Base-by-base conservation (phyloP, 768 basidiomycete genomes). In the Boletus patriciae region DNA sequence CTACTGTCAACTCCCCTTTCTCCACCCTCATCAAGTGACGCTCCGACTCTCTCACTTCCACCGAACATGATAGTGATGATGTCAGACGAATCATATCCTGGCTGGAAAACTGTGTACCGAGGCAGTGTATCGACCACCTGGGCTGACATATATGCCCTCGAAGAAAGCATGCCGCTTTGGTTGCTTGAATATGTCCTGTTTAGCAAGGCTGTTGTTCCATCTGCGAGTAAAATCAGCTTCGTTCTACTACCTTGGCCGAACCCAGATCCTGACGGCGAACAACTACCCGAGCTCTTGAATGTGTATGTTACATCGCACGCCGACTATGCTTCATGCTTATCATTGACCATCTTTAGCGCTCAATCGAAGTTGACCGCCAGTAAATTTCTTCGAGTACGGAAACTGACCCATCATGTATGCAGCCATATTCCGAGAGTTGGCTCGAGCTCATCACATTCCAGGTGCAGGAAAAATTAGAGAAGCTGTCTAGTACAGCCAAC, bases 341-440 rank as follows among this genome's bases (percentile, higher is more conserved):
- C 41, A 33, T 23, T 31, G 19, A 49, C 4, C 27, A 15, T 47
- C n/a, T 36, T 18, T 18, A 90, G 85, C 3, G 76, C 86, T 16
- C 89, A 94, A 65, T 86, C 90, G 0, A 92, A 94, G 62, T 76
- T 99, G 19, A 96, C 93, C 1, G 94, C 96, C 0, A 93, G 85
- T 66, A 84, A 90, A 25, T 88, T 87, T 63, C 77, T 98, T 45
- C 83, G 97, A 34, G 84, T 96, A 18, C 81, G 87, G 44, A 99
- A 98, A 73, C 82, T 98, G 19, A 79, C 86, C 0, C 66, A 77
- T 47, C 96, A 97, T 77, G 92, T 94, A 69, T 55, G 88, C 76
- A 3, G 12, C 31, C 36, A 42, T 53, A 25, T 33, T n/a, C 31
- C 16, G 18, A 36, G 16, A 46, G 29, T 36, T 21, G 21, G 29